Base-by-base conservation (phyloP, 1,284 basidiomycete genomes). In the Malassezia japonica region DNA sequence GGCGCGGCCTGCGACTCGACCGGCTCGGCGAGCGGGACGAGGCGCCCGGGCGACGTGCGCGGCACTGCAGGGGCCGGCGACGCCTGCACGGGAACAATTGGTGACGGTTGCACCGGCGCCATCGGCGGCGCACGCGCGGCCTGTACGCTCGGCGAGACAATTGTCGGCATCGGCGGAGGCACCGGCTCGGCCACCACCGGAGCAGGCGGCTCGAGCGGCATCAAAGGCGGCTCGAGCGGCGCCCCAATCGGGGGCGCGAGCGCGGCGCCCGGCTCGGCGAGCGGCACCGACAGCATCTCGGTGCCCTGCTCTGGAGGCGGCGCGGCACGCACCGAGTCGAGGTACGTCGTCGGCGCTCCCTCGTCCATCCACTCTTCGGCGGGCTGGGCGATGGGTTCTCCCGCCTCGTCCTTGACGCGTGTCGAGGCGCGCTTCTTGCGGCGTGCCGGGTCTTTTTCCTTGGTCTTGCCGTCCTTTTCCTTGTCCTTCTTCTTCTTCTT, bases 401-500 rank as follows among this genome's bases (percentile, higher is more conserved):
- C 16, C 1, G 9, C n/a, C 15, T 15, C 40, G 31, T 4, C 25
- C n/a, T 25, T 18, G 18, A 21, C 23, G 10, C 28, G 24, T 8
- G 27, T 33, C 12, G 31, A 16, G 6, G 25, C 44, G 32, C 32
- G 44, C 27, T 31, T 20, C n/a, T 28, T 16, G 15, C 32, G 23
- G n/a, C 32, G 34, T 9, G 38, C 15, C 24, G 44, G 32, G 12
- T 39, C 47, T 21, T 48, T 46, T 21, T 33, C 42, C 31, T 48
- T 35, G 25, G 33, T 24, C n/a, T 15, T 12, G 1, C 9, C 23
- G 12, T 31, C 38, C 28, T 52, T 32, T 15, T 49, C 43, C 4
- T 44, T 31, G 28, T 31, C 31, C 28, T 52, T 52, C 38, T 51
- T 51, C 37, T 47, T 52, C 35, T 46, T 48, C 46, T 40, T 48